phyloP scores from a whole-genome alignment of 2,329 filamentous ascomycete genomes.

The Triangularia verruculosa region DNA sequence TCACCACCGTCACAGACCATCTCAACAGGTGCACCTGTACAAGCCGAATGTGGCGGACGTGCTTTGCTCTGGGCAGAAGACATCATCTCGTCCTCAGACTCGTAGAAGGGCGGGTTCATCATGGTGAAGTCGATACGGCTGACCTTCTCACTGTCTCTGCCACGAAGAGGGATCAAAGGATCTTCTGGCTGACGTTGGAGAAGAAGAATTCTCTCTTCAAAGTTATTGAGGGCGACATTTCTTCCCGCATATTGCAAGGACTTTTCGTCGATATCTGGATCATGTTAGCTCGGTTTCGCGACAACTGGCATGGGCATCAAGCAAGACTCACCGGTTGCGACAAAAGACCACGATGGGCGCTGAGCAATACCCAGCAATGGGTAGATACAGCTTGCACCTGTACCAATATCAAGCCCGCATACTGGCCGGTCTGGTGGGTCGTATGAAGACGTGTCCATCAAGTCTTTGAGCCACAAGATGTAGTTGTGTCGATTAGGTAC shows the following conservation, averaged over 20 bases:
- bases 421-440: slow-evolving; percentile 48
- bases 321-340: slow-evolving; percentile 53
- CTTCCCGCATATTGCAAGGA: slow-evolving; percentile 63
- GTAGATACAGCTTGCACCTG: slow-evolving; percentile 89
- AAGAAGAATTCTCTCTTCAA: slow-evolving; percentile 63
- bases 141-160: slow-evolving; percentile 40
- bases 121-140: slow-evolving; percentile 72
- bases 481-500: slow-evolving; percentile 77
- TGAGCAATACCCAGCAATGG: slow-evolving; percentile 73
- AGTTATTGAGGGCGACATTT: slow-evolving; percentile 66
- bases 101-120: slow-evolving; percentile 94
- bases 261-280: slow-evolving; percentile 68
- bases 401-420: slow-evolving; percentile 79
- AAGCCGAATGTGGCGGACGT: slow-evolving; percentile 65
- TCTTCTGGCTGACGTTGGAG: slow-evolving; percentile 51
- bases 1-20: slow-evolving; percentile 78
- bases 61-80: slow-evolving; percentile 64
- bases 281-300: slow-evolving; percentile 18
- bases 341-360: slow-evolving; percentile 68
- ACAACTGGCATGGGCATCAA: slow-evolving; percentile 20
- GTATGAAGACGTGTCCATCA: slow-evolving; percentile 70
- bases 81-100: slow-evolving; percentile 66
- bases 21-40: slow-evolving; percentile 75
- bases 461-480: slow-evolving; percentile 78
- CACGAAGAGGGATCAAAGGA: slow-evolving; percentile 62